These are phyloP conservation scores for Erythrophleum fordii DNA, from an alignment of 306 rosid genomes.

Conservation along the genomic window DNA sequence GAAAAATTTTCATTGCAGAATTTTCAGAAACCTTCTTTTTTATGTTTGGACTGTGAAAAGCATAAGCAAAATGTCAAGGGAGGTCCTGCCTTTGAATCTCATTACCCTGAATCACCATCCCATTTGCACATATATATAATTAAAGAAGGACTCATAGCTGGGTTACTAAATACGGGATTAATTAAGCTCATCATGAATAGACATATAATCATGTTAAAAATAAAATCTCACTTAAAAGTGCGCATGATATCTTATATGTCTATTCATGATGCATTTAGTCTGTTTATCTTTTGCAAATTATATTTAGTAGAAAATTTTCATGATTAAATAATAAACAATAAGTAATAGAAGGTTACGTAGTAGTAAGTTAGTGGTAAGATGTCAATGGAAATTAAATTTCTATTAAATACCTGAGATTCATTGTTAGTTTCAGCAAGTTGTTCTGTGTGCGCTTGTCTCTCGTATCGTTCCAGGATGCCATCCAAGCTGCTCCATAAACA, in stretches of 20 bases:
- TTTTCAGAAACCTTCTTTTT: background rate
- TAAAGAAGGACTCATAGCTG: too few relatives aligned
- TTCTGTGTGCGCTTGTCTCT: slow-evolving; percentile 49
- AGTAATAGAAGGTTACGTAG: background rate
- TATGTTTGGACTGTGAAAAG: background rate
- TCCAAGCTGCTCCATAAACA: slow-evolving; percentile 59
- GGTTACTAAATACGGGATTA: too few relatives aligned
- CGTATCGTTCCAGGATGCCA: slow-evolving; percentile 63
- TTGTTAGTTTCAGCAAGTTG: slow-evolving; percentile 33
- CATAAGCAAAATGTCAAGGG: background rate
- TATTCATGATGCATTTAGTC: too few relatives aligned
- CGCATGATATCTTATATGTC: too few relatives aligned
- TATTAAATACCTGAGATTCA: slow-evolving; percentile 54
- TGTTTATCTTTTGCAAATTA: too few relatives aligned
- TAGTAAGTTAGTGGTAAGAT: background rate
- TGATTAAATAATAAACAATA: background rate
- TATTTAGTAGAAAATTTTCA: too few relatives aligned
- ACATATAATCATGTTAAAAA: too few relatives aligned
- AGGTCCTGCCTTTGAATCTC: too few relatives aligned
- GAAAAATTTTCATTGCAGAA: background rate
- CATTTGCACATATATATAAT: too few relatives aligned
- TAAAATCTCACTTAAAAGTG: too few relatives aligned
- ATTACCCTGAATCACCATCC: too few relatives aligned
- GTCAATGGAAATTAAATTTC: background rate
- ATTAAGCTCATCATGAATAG: background rate